A percentile compares a stretch with the other conserved stretches of the same genome.
phyloP scores from a whole-genome alignment of 768 basidiomycete genomes.

The Trametes villosa region DNA sequence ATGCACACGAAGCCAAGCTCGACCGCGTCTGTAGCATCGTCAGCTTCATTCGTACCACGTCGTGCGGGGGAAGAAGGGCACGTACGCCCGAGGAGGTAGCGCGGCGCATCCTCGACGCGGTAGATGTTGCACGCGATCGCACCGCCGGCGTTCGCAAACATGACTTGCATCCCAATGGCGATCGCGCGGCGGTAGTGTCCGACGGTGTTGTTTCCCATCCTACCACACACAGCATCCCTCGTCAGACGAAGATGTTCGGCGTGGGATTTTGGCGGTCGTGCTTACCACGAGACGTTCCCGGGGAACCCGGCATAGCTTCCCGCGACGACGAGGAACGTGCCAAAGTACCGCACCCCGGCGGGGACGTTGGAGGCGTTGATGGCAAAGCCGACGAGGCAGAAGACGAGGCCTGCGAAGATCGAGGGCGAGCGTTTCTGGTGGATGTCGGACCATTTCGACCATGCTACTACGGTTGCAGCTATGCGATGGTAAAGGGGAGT shows the following conservation, averaged over 20 bases:
- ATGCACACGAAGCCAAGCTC: constrained; percentile 73
- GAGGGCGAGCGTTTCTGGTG: constrained; percentile 59
- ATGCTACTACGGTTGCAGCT: constrained; percentile 58
- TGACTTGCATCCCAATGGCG: constrained; percentile 70
- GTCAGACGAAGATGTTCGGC: neutral
- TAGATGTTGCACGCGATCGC: constrained; percentile 70
- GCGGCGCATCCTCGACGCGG: constrained; percentile 59
- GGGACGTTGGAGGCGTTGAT: constrained; percentile 64
- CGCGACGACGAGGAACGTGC: constrained; percentile 68
- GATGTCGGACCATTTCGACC: constrained; percentile 64
- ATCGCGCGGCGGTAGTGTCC: constrained; percentile 74
- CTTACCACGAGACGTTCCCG: constrained; percentile 62
- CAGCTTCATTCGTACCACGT: neutral
- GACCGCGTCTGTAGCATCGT: constrained; percentile 48
- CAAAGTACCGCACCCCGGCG: constrained; percentile 68
- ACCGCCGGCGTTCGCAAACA: constrained; percentile 67
- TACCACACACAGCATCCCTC: neutral
- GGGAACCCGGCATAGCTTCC: constrained; percentile 67
- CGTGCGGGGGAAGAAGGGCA: constrained; percentile 7
- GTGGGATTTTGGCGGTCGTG: neutral
- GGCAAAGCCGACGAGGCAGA: constrained; percentile 60
- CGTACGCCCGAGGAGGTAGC: constrained; percentile 67
- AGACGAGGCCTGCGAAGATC: constrained; percentile 53
- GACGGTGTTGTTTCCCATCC: constrained; percentile 61
- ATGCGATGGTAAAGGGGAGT: neutral